Evolutionary conservation across 2,329 filamentous ascomycete species (phyloP).

Genomic region (Teratosphaeria destructans): DNA sequence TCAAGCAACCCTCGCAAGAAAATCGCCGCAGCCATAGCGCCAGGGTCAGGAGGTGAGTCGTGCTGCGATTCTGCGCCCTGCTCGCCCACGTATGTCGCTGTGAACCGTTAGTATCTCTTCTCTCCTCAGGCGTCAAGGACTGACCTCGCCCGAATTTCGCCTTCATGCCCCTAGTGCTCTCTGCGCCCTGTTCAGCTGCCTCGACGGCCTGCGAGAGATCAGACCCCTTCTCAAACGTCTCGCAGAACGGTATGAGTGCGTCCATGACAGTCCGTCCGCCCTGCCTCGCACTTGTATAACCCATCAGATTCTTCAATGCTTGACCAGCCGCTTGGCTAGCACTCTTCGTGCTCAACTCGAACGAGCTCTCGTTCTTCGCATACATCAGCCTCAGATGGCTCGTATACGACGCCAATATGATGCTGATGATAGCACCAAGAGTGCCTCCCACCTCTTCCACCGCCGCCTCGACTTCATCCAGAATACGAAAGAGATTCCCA

Average conservation of each 20-base stretch:
- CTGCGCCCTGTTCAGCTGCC: conserved; percentile 23
- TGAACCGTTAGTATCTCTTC: neutral
- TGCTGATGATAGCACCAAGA: conserved; percentile 27
- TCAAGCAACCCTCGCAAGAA: conserved; percentile 24
- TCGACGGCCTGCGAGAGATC: conserved; percentile 21
- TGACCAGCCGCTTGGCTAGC: conserved; percentile 22
- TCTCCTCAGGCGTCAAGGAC: neutral
- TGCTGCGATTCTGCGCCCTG: conserved; percentile 12
- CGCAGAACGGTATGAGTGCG: conserved; percentile 28
- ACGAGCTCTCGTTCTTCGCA: conserved; percentile 12
- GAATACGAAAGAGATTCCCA: conserved; percentile 22
- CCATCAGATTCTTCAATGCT: conserved; percentile 35
- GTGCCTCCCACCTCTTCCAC: conserved; percentile 30
- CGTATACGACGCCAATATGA: conserved; percentile 28
- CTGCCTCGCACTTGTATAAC: conserved; percentile 25
- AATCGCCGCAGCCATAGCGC: conserved; percentile 27
- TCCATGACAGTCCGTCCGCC: conserved; percentile 30
- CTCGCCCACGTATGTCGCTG: conserved; percentile 27
- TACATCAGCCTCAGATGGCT: conserved; percentile 29
- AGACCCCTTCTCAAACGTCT: conserved; percentile 18
- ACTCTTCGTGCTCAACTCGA: conserved; percentile 14
- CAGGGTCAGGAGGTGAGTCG: conserved; percentile 26
- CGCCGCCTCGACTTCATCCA: conserved; percentile 25
- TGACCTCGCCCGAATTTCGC: conserved; percentile 26
- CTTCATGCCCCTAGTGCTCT: conserved; percentile 26